Evolutionary conservation across 1,139 yeast genomes (phyloP), one percentile per base, ranked within the genome.

Genomic region (Yamadazyma friedrichii): DNA sequence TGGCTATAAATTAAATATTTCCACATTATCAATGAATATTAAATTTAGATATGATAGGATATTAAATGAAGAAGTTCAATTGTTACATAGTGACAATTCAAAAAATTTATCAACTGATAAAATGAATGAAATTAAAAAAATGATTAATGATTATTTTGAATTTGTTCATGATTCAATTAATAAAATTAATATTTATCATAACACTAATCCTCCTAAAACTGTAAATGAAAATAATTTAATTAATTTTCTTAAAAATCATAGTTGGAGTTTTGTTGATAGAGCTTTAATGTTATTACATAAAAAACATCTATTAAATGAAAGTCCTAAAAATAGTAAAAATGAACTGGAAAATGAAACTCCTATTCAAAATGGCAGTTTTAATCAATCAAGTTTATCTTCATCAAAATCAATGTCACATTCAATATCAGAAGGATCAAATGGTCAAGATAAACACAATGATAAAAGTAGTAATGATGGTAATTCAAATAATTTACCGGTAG

Each of bases 231-330:
- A 62, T 53, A 75, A 73, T 47, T 62, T 77, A 35, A 64, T 76
- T 25, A 64, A 72, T 53, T 61, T 79, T 63, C 70, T 78, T 55
- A 55, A 73, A 57, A 64, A 74, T 56, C 67, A 75, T 62, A 66
- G 73, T 44, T 78, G 67, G 76, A 70, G 66, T 59, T 74, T 75
- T 55, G 80, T 78, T 28, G 84, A 80, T 52, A 65, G 84, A 41
- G 79, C 82, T 1, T 52, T 75, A 33, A 69, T 79, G 65, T 62
- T 79, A 43, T 56, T 80, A 13, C 84, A 80, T 51, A 76, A 78
- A 52, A 77, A 76, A 50, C 75, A 77, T 11, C 55, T 77, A 24
- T 55, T 70, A 46, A 61, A 68, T 26, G 67, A 65, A 26, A n/a
- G 26, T 27, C 27, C 22, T n/a, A 33, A 27, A 6, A 15, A 27